Percentiles rank a stretch among this genome's conserved stretches.
phyloP scores from a whole-genome alignment of 108 stramenopile genomes.

The Cyclotella sp. region DNA sequence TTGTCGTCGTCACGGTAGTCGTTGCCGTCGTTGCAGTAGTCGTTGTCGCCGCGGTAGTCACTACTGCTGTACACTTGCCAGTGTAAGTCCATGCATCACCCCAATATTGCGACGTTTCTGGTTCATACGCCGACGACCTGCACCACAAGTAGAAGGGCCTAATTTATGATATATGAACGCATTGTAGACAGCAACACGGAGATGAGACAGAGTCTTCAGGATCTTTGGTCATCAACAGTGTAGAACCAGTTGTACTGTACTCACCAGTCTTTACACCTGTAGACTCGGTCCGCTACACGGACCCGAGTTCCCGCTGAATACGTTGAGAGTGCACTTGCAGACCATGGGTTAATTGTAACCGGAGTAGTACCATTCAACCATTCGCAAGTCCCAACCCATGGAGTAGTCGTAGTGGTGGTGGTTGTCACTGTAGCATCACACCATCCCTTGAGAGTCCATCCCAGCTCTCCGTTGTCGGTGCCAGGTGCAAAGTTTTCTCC shows the following conservation, averaged over 20 bases:
- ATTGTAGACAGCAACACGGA: no score
- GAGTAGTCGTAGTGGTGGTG: neutral
- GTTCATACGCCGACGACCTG: neutral
- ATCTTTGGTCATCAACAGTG: no score
- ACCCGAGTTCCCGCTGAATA: neutral
- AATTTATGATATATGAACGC: no score
- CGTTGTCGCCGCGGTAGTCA: no score
- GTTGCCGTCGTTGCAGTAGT: no score
- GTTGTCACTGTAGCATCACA: neutral
- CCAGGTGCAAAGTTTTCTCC: neutral
- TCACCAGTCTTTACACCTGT: neutral
- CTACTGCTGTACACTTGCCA: no score
- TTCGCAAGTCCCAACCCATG: no score
- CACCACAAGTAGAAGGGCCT: neutral
- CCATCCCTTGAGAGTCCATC: neutral
- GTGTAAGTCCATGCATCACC: neutral
- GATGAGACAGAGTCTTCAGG: no score
- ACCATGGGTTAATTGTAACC: neutral
- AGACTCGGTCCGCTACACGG: neutral
- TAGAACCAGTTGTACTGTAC: no score
- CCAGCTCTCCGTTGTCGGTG: neutral
- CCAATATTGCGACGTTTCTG: neutral
- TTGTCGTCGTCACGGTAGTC: no score
- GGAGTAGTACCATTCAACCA: neutral
- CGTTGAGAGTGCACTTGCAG: neutral